Evolutionary conservation across 805 yeast genomes (phyloP), one percentile per base, ranked within the genome.

Genomic region (Zygosaccharomyces rouxii): DNA sequence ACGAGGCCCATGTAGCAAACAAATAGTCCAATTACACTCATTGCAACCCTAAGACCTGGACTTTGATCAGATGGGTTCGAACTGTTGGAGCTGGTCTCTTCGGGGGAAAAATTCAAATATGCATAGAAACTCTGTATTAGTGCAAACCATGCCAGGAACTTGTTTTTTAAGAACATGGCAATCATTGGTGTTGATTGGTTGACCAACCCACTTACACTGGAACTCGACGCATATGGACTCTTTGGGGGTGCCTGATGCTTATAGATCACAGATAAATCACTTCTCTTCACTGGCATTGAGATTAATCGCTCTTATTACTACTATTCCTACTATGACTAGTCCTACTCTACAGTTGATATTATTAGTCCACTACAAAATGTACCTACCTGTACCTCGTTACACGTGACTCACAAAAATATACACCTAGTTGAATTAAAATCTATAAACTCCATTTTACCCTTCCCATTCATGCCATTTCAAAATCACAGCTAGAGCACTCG

Each of bases 181-280:
- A 83, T 82, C 83, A 81, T 78, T 28, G 86, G 85, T 68, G 81
- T 75, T 14, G 83, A 71, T 63, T 77, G 85, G 37, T 78, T 63
- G 3, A 67, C 44, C 39, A 66, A 35, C 19, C 70, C 68, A 3
- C 66, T 53, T 1, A 63, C 66, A 40, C 78, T 68, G 64, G 77
- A 70, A 9, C 74, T 70, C 1, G 76, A 62, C 6, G 75, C 70
- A 51, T 74, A 75, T n/a, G 70, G 56, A 26, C 77, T 69, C 22
- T 75, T 69, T 54, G 74, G 75, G 33, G 79, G 76, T 44, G 78
- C 74, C n/a, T 62, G 60, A 57, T 78, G 83, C 46, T 60, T 60
- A 68, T 77, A 63, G 60, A 63, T 60, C 28, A 67, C 71, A 26
- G 64, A 60, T 11, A 71, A 61, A 50, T 71, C 75, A 28, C 63